These are phyloP conservation scores for Orbilia ellipsospora DNA, from an alignment of 2,329 filamentous ascomycete genomes.

Conservation along the genomic window DNA sequence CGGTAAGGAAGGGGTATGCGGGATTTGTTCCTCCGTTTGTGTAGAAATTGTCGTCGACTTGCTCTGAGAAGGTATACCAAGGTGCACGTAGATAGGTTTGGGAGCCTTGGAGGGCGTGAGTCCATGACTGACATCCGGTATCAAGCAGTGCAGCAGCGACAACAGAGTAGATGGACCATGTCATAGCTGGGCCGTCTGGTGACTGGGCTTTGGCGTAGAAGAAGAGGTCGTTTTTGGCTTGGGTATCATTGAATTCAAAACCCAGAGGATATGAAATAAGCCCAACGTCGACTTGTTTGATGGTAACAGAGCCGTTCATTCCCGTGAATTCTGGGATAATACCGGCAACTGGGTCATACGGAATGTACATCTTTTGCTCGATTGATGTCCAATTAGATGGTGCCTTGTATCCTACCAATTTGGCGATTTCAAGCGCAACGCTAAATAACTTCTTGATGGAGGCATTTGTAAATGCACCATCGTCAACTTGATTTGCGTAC, in stretches of 20 bases:
- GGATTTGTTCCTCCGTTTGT: constrained; percentile 75
- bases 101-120: constrained; percentile 73
- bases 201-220: constrained; percentile 78
- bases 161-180: constrained; percentile 76
- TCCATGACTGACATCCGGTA: constrained; percentile 75
- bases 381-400: constrained; percentile 72
- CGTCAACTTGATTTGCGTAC: constrained; percentile 75
- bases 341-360: constrained; percentile 67
- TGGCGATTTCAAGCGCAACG: constrained; percentile 70
- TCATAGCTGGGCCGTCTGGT: constrained; percentile 76
- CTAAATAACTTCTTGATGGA: constrained; percentile 64
- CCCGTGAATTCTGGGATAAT: constrained; percentile 74
- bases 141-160: constrained; percentile 74
- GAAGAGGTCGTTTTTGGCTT: constrained; percentile 71
- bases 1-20: constrained; percentile 77
- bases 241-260: constrained; percentile 69
- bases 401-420: constrained; percentile 67
- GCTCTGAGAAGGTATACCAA: constrained; percentile 78
- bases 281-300: constrained; percentile 79
- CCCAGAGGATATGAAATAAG: constrained; percentile 74
- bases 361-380: constrained; percentile 69
- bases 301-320: constrained; percentile 74
- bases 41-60: constrained; percentile 71
- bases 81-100: constrained; percentile 74
- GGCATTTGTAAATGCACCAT: constrained; percentile 73